Evolutionary conservation across 352 stramenopile species (phyloP).

Genomic region (Pythium vanterpoolii): DNA sequence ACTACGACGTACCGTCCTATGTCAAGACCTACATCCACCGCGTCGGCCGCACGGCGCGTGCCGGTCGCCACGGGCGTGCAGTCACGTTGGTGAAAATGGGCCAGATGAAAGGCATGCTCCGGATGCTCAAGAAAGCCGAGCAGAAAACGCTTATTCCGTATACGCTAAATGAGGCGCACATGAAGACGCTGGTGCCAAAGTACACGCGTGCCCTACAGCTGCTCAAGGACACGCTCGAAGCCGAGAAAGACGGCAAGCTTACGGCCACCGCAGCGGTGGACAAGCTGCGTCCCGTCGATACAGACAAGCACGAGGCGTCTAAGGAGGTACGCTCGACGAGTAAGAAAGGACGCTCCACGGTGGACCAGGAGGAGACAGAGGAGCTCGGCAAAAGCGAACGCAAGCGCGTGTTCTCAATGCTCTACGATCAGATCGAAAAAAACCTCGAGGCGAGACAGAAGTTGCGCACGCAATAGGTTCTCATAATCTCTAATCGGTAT

Average conservation of each 20-base stretch:
- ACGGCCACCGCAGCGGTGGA: constrained; percentile 37
- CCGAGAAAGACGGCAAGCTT: constrained; percentile 68
- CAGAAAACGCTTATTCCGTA: constrained; percentile 73
- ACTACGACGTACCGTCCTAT: constrained; percentile 92
- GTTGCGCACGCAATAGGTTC: constrained; percentile 32
- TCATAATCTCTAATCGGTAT: background rate
- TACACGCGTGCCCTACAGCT: constrained; percentile 69
- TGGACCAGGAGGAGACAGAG: constrained; percentile 22
- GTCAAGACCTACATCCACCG: constrained; percentile 92
- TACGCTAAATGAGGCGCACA: constrained; percentile 58
- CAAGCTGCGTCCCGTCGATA: background rate
- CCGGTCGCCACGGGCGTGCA: constrained; percentile 63
- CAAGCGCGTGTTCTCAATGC: constrained; percentile 57
- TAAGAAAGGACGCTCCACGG: background rate
- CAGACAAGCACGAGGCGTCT: background rate
- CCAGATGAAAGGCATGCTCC: constrained; percentile 73
- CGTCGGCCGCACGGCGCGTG: constrained; percentile 78
- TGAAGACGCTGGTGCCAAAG: constrained; percentile 74
- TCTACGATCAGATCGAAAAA: constrained; percentile 56
- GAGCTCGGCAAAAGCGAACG: constrained; percentile 38
- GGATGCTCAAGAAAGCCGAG: constrained; percentile 84
- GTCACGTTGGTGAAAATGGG: constrained; percentile 84
- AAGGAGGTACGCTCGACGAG: too few species aligned
- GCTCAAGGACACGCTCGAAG: constrained; percentile 77
- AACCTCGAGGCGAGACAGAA: constrained; percentile 41